Conservation (phyloP, 176 grass and related monocot species). For the Carex pumila region DNA sequence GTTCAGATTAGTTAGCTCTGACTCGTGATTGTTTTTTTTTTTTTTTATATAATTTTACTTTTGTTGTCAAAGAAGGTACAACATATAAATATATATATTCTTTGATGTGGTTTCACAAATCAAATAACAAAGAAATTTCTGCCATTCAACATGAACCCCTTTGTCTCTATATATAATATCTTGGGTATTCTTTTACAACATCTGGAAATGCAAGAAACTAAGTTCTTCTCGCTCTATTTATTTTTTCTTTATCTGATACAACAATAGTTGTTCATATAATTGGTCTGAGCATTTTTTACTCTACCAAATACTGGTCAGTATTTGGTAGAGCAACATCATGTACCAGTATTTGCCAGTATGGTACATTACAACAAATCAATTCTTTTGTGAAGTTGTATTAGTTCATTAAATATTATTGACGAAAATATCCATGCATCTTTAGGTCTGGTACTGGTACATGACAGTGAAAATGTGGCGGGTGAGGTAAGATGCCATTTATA, state of each 20-base stretch:
- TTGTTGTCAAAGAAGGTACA: constrained; percentile 4
- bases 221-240: neutral
- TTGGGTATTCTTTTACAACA: neutral
- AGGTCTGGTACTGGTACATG: no score
- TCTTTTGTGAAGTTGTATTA: neutral
- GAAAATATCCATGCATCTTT: neutral
- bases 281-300: neutral
- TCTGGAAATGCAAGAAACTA: neutral
- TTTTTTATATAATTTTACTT: constrained; percentile 18
- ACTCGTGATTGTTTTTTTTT: constrained; percentile 20
- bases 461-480: no score
- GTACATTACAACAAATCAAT: neutral
- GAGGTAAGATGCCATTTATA: no score
- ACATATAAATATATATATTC: constrained; percentile 16
- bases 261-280: neutral
- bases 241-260: neutral
- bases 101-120: constrained; percentile 14
- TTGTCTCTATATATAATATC: neutral
- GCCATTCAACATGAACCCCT: neutral
- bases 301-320: neutral
- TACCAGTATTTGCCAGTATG: neutral
- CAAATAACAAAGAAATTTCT: constrained; percentile 23
- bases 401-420: neutral
- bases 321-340: neutral
- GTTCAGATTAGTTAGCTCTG: constrained; percentile 78